Evolutionary conservation across 306 rosid genomes (phyloP).

Genomic region (Malus sylvestris): DNA sequence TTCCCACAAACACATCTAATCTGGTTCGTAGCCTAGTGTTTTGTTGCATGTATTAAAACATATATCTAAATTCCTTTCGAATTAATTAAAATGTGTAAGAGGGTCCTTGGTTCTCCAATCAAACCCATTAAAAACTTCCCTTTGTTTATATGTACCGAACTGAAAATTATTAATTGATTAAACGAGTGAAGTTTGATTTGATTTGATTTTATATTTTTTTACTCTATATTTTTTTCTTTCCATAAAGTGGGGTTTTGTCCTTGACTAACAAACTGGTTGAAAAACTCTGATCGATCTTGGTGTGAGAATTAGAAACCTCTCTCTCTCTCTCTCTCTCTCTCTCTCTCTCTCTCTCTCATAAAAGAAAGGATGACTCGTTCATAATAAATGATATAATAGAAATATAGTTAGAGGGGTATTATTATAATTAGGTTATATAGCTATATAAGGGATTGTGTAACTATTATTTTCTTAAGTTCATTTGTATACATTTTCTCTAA

Average conservation of each 20-base stretch:
- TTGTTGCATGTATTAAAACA: neutral
- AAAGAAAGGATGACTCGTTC: too few relatives aligned
- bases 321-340: neutral
- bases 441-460: too few relatives aligned
- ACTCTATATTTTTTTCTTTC: too few relatives aligned
- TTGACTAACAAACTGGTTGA: neutral
- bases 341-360: neutral
- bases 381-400: too few relatives aligned
- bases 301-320: too few relatives aligned
- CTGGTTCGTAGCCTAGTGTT: neutral
- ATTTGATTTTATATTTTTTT: neutral
- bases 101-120: neutral
- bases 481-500: too few relatives aligned
- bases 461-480: too few relatives aligned
- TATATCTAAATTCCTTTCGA: neutral
- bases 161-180: neutral
- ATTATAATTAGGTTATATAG: too few relatives aligned
- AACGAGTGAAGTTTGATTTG: neutral
- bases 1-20: neutral
- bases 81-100: neutral
- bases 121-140: neutral
- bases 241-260: neutral
- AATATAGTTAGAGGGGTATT: too few relatives aligned
- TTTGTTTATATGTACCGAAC: neutral
- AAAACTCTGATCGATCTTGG: neutral